Evolutionary conservation across 1,284 basidiomycete genomes (phyloP), one percentile per base, ranked within the genome.

Genomic region (Cryptococcus sp.): DNA sequence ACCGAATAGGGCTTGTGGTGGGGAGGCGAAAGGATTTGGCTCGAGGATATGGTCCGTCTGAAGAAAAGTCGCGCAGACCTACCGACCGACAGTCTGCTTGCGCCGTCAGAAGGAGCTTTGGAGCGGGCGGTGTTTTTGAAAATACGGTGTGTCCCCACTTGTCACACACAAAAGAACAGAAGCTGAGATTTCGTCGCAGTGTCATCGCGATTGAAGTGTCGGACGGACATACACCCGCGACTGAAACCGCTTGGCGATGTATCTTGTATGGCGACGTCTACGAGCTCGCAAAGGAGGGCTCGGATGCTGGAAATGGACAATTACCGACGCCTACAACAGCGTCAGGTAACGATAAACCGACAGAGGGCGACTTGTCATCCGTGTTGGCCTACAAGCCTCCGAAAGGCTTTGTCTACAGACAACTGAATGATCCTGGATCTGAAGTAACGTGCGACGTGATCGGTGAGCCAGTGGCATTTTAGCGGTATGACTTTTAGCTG

Each of bases 21-120:
- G 86, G 91, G 91, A 10, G 84, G 87, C 0, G 91, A 93, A 72
- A 84, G 89, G n/a, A 88, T 93, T 55, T 93, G 91, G 91, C 80
- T 83, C 8, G 88, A 89, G 59, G 91, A 93, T 63, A 83, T 93
- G 54, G 85, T 93, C 23, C 84, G 90, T n/a, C 79, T 93, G 50
- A 68, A 68, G 50, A 68, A 69, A 42, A 45, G 52, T 25, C 61
- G 71, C 1, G 23, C 17, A 3, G 66, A 70, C 6, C 50, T 77
- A 11, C 72, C 73, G 0, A 15, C 43, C 1, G 66, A 64, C 25
- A 22, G n/a, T 3, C 54, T 69, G 13, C 48, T 57, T 3, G 40
- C 58, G 2, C 67, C 71, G 6, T 52, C 59, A 1, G 49, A 57
- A 1, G 68, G 67, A 1, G 61, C 71, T 0, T 45, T 45, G 25